These are phyloP conservation scores for Peronospora destructor DNA, from an alignment of 352 stramenopile species.

Conservation along the genomic window DNA sequence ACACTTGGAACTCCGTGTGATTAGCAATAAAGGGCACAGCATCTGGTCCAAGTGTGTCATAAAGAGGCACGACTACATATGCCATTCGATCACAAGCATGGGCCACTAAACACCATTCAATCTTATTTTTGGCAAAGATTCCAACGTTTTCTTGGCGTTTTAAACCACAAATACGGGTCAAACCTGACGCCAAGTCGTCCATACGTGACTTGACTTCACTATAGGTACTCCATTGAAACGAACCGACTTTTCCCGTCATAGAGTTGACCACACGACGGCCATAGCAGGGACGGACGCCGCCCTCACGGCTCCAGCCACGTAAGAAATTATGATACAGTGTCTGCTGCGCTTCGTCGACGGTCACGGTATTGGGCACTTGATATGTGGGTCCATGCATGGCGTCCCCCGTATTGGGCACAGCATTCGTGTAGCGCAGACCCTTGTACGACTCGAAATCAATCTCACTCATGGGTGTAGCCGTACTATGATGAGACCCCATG, in stretches of 20 bases:
- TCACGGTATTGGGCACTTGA: constrained; percentile 23
- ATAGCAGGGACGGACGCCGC: constrained; percentile 8
- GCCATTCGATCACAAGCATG: constrained; percentile 58
- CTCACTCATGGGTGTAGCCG: constrained; percentile 36
- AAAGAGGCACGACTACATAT: constrained; percentile 65
- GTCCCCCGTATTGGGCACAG: constrained; percentile 36
- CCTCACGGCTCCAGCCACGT: constrained; percentile 14
- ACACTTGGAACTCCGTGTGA: constrained; percentile 54
- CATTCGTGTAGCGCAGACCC: constrained; percentile 35
- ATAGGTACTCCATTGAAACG: constrained; percentile 59
- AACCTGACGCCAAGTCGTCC: constrained; percentile 35
- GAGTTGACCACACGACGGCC: constrained; percentile 17
- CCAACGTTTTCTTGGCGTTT: constrained; percentile 47
- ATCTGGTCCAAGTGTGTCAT: constrained; percentile 70
- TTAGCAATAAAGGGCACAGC: constrained; percentile 67
- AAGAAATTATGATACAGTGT: constrained; percentile 49
- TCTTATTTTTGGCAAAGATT: constrained; percentile 65
- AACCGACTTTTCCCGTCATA: constrained; percentile 30
- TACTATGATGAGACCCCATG: constrained; percentile 15
- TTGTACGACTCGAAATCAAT: constrained; percentile 54
- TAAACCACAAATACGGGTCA: constrained; percentile 26
- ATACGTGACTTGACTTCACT: constrained; percentile 34
- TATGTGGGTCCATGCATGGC: constrained; percentile 34
- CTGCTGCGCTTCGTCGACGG: constrained; percentile 30
- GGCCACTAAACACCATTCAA: constrained; percentile 58